Percentiles rank a stretch among this genome's conserved stretches.
These are phyloP conservation scores for Dissoconium aciculare DNA, from an alignment of 2,329 filamentous ascomycete species.

Conservation along the genomic window DNA sequence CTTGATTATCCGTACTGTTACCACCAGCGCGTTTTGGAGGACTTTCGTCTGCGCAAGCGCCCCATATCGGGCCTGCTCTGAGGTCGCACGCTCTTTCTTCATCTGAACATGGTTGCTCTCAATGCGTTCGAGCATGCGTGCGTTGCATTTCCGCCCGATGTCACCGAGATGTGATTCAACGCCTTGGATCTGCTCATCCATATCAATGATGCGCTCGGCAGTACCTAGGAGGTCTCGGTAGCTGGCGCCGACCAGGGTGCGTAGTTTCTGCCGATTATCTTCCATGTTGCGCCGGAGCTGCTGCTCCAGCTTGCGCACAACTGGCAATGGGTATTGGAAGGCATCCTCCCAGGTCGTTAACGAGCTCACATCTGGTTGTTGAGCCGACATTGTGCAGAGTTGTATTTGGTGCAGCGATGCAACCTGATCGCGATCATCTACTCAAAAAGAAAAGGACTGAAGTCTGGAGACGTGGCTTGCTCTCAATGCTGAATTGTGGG, in stretches of 20 bases:
- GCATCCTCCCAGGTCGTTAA: constrained; percentile 52
- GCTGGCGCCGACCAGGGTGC: constrained; percentile 49
- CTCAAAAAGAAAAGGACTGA: too few relatives aligned
- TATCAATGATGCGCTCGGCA: constrained; percentile 82
- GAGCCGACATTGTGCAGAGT: too few relatives aligned
- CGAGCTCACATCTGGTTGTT: constrained; percentile 41
- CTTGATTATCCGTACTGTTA: constrained; percentile 40
- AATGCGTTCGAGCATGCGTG: constrained; percentile 53
- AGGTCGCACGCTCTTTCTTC: constrained; percentile 6
- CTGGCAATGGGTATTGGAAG: constrained; percentile 49
- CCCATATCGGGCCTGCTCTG: constrained; percentile 4
- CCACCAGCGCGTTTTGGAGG: constrained; percentile 40
- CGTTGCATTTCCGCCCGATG: constrained; percentile 65
- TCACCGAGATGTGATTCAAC: constrained; percentile 57
- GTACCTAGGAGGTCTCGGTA: constrained; percentile 87
- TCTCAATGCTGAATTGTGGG: too few relatives aligned
- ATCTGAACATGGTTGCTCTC: constrained; percentile 27
- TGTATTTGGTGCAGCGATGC: too few relatives aligned
- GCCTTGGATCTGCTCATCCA: constrained; percentile 62
- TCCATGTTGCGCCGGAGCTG: constrained; percentile 47
- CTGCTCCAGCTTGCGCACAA: constrained; percentile 47
- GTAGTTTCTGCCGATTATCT: constrained; percentile 50
- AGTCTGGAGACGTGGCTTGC: too few relatives aligned
- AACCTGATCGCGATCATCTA: too few relatives aligned
- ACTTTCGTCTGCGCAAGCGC: constrained; percentile 25